These are phyloP conservation scores for Colletotrichum orbiculare DNA, from an alignment of 2,329 filamentous ascomycete genomes.

Conservation along the genomic window DNA sequence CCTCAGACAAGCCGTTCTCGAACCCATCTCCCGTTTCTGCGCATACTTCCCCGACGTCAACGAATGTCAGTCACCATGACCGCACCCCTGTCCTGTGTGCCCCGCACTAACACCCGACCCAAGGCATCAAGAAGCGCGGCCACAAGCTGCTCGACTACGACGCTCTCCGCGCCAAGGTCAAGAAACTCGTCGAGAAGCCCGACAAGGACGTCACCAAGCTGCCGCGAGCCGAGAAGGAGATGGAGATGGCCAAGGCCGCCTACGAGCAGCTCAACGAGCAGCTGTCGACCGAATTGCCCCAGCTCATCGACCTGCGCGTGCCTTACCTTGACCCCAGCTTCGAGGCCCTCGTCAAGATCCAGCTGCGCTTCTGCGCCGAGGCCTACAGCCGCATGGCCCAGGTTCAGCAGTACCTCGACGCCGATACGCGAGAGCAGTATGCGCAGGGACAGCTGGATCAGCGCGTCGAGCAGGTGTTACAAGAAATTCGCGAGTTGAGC, in stretches of 20 bases:
- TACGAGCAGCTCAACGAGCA: conserved; percentile 99
- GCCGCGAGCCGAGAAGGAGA: conserved; percentile 94
- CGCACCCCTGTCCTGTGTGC: not conserved
- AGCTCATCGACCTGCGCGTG: conserved; percentile 95
- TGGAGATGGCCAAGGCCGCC: conserved; percentile 90
- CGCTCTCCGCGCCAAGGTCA: conserved; percentile 92
- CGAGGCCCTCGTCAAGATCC: conserved; percentile 98
- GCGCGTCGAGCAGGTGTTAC: conserved; percentile 92
- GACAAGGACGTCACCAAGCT: conserved; percentile 99
- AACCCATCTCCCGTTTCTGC: conserved; percentile 95
- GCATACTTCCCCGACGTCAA: conserved; percentile 99
- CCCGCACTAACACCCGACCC: not conserved
- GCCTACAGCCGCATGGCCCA: conserved; percentile 98
- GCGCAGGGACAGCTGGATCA: conserved; percentile 92
- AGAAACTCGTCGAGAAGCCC: conserved; percentile 96
- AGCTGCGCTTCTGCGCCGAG: conserved; percentile 96
- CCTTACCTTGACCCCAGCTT: conserved; percentile 98
- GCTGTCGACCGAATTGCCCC: conserved; percentile 89
- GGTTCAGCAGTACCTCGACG: conserved; percentile 97
- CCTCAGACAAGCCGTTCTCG: conserved; percentile 84
- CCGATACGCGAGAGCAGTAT: conserved; percentile 95
- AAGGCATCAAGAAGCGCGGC: conserved; percentile 95
- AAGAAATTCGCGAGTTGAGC: conserved; percentile 96
- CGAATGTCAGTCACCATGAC: conserved; percentile 72
- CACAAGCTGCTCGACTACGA: conserved; percentile 99